phyloP scores from a whole-genome alignment of 2,329 filamentous ascomycete species.

The Parastagonospora nodorum region DNA sequence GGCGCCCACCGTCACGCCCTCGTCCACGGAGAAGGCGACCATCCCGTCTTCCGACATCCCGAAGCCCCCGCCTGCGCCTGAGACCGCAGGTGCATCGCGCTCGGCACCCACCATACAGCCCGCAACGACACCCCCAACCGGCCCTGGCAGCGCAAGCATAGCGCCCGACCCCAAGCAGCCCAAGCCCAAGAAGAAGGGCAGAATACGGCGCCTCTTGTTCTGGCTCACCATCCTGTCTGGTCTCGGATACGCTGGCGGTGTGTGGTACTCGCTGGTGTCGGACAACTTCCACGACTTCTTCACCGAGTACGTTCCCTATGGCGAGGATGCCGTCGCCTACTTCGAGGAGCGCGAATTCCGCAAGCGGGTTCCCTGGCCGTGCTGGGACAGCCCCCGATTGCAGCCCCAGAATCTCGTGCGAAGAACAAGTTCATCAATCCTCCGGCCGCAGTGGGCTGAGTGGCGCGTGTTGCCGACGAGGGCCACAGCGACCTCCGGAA shows the following conservation, averaged over 20 bases:
- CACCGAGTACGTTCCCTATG: constrained; percentile 93
- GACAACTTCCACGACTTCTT: constrained; percentile 99
- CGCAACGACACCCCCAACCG: constrained; percentile 47
- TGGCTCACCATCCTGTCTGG: constrained; percentile 77
- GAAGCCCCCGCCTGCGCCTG: constrained; percentile 52
- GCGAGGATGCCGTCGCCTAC: constrained; percentile 92
- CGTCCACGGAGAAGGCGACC: constrained; percentile 37
- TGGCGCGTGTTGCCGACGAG: constrained; percentile 75
- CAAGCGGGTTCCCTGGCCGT: constrained; percentile 73
- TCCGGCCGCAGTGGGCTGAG: constrained; percentile 83
- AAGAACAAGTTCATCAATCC: constrained; percentile 80
- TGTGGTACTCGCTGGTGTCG: constrained; percentile 90
- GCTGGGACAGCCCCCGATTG: constrained; percentile 44
- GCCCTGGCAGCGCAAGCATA: constrained; percentile 49
- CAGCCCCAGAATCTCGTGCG: constrained; percentile 57
- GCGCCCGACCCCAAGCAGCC: constrained; percentile 49
- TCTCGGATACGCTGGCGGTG: constrained; percentile 81
- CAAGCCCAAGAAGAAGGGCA: constrained; percentile 63
- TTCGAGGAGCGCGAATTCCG: constrained; percentile 94
- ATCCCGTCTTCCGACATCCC: constrained; percentile 57
- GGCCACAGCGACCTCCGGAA: constrained; percentile 48
- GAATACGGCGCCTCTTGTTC: constrained; percentile 77
- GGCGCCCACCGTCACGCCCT: constrained; percentile 45
- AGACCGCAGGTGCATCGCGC: constrained; percentile 38
- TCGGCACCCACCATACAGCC: constrained; percentile 38